A percentile compares a stretch with the other conserved stretches of the same genome.
These are phyloP conservation scores for Cystobasidium slooffiae DNA, from an alignment of 1,284 basidiomycete species.

Conservation along the genomic window DNA sequence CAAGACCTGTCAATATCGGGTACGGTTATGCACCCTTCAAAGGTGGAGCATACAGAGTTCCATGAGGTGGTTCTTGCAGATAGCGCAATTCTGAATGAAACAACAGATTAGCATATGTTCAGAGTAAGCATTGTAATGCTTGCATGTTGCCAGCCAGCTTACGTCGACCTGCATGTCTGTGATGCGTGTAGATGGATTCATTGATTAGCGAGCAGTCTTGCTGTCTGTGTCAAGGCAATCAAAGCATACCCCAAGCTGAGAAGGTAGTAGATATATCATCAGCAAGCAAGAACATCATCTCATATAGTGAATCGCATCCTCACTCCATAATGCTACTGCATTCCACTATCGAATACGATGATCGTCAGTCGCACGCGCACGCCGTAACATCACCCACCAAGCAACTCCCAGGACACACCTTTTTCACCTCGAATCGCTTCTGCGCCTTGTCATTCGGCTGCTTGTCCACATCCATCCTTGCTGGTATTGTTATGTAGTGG, in stretches of 20 bases:
- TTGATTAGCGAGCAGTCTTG: background rate
- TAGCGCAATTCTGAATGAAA: constrained; percentile 63
- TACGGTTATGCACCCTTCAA: constrained; percentile 3
- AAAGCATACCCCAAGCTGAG: constrained; percentile 76
- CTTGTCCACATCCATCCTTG: constrained; percentile 44
- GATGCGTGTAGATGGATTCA: background rate
- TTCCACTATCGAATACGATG: constrained; percentile 72
- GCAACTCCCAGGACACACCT: constrained; percentile 63
- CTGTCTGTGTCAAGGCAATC: background rate
- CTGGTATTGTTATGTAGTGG: background rate
- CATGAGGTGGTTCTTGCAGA: constrained; percentile 96
- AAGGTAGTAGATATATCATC: background rate
- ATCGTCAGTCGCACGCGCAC: constrained; percentile 28
- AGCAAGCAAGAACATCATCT: background rate
- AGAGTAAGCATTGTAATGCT: background rate
- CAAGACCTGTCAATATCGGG: constrained; percentile 21
- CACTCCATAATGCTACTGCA: constrained; percentile 82
- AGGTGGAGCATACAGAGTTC: constrained; percentile 76
- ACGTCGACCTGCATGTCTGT: constrained; percentile 60
- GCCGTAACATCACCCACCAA: background rate
- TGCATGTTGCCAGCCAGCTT: background rate
- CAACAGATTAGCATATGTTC: background rate
- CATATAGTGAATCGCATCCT: background rate
- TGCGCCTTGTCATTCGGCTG: constrained; percentile 54
- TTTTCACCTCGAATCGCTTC: constrained; percentile 91